Evolutionary conservation across 768 basidiomycete genomes (phyloP), one percentile per base, ranked within the genome.

Genomic region (Tulasnella sp.): DNA sequence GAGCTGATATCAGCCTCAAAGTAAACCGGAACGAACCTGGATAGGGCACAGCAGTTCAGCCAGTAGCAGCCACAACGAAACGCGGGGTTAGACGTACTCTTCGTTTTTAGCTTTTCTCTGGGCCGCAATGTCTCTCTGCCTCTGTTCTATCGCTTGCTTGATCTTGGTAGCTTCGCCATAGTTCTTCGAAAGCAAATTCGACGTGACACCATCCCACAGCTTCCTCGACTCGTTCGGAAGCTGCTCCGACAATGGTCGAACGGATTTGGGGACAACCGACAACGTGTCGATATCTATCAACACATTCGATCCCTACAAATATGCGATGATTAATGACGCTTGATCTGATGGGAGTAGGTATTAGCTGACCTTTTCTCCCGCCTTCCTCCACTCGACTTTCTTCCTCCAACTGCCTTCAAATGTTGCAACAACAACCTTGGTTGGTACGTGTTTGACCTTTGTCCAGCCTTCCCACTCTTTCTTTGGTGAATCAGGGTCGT

Each of bases 121-220:
- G 15, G 91, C 92, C 7, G 95, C 93, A 42, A 90, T 89, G 79
- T 98, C 96, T 73, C 98, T 86, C 87, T 99, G 98, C 82, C 83
- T 89, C 88, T 99, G 97, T 85, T 99, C 98, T 77, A 99, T 97
- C 5, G 84, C 84, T 74, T 95, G 89, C 87, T 99, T 99, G 86
- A 92, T 89, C 86, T 88, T 93, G 78, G 95, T 98, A 74, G 98
- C 98, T 57, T 96, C 94, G 32, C 89, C 88, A 84, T 89, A 99
- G 82, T 96, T 93, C 88, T 98, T 99, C 82, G 85, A 88, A 67
- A 93, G 72, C 77, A 99, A 84, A 78, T 88, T 86, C 69, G 85
- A 87, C 73, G 96, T 97, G 29, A 98, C 93, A 75, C 83, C 88
- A 77, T 92, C 90, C 98, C 98, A 99, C 75, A 99, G 83, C 85